phyloP scores from a whole-genome alignment of 2,329 filamentous ascomycete genomes.

The Ophioceras dolichostomum region DNA sequence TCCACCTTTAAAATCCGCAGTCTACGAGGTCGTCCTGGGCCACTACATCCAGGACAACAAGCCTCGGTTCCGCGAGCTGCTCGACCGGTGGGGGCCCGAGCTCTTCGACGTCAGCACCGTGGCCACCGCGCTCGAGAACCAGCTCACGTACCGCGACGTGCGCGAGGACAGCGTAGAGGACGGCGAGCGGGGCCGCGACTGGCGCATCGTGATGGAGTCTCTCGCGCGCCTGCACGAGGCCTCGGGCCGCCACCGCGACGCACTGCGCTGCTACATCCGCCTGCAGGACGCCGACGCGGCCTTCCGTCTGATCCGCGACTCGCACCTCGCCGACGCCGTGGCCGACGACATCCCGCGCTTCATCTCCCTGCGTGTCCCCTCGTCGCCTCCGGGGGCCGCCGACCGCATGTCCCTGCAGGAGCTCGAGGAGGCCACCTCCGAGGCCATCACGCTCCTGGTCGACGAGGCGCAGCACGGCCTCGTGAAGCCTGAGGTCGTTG shows the following conservation, averaged over 20 bases:
- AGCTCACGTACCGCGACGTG: slow-evolving; percentile 64
- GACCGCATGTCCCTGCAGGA: slow-evolving; percentile 54
- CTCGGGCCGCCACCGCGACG: slow-evolving; percentile 69
- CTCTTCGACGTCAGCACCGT: slow-evolving; percentile 71
- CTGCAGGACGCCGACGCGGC: slow-evolving; percentile 86
- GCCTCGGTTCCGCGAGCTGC: slow-evolving; percentile 60
- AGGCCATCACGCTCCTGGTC: slow-evolving; percentile 77
- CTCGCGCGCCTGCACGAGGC: slow-evolving; percentile 77
- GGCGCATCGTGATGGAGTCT: slow-evolving; percentile 79
- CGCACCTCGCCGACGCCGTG: slow-evolving; percentile 81
- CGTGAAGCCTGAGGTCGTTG: slow-evolving; percentile 64
- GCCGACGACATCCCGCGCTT: slow-evolving; percentile 84
- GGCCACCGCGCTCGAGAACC: slow-evolving; percentile 67
- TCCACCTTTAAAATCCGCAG: slow-evolving; percentile 65
- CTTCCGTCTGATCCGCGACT: slow-evolving; percentile 74
- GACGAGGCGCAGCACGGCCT: slow-evolving; percentile 86
- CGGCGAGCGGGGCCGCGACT: slow-evolving; percentile 63
- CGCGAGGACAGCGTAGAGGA: slow-evolving; percentile 65
- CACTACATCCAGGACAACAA: slow-evolving; percentile 79
- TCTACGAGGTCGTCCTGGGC: slow-evolving; percentile 81
- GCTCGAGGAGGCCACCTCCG: slow-evolving; percentile 66
- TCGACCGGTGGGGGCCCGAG: slow-evolving; percentile 75
- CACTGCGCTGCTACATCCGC: slow-evolving; percentile 77
- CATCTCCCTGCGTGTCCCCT: slow-evolving; percentile 72
- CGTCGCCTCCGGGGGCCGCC: slow-evolving; percentile 47